Evolutionary conservation across 768 basidiomycete genomes (phyloP), one percentile per base, ranked within the genome.

Genomic region (Tephrocybe sp.): DNA sequence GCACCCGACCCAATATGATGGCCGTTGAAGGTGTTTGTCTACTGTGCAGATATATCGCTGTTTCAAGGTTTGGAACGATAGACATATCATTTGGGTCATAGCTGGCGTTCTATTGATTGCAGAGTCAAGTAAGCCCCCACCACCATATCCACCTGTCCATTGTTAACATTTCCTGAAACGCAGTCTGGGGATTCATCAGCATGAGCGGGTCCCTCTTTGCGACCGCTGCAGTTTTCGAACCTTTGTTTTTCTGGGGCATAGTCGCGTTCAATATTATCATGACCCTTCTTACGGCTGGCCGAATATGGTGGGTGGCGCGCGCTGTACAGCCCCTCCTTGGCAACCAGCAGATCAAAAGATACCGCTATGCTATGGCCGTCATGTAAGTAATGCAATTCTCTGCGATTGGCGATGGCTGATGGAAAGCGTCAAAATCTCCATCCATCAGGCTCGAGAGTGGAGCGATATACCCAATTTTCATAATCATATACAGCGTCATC

Each of bases 71-170:
- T 56, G 55, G 55, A 50, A 41, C n/a, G 25, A 48, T 21, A 45
- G 30, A 34, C 37, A 40, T 17, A 24, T 24, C n/a, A 49, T 56
- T 23, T 17, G 53, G 18, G 18, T 53, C 11, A 21, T 51, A 17
- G 48, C 32, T n/a, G 44, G 62, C 4, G 40, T 66, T 1, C 45
- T 72, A 14, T 57, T 74, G 15, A 12, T 68, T 8, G 66, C 62
- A 9, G 67, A 65, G 6, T 68, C 72, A 59, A 61, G 73, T 73
- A 23, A 26, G 64, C 32, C 5, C 18, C 37, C 4, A 15, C 3
- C 0, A 15, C 15, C 10, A 20, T 34, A 26, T 47, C 25, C 25
- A 9, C 2, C n/a, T 2, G 18, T 34, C n/a, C 33, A 32, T 7
- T 11, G 28, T 30, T 30, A 30, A 24, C 18, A 28, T 23, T 50